Percentiles rank a stretch among this genome's conserved stretches.
Conservation (phyloP, 148 eudicot genomes). For the Tetragonia tetragonoides region DNA sequence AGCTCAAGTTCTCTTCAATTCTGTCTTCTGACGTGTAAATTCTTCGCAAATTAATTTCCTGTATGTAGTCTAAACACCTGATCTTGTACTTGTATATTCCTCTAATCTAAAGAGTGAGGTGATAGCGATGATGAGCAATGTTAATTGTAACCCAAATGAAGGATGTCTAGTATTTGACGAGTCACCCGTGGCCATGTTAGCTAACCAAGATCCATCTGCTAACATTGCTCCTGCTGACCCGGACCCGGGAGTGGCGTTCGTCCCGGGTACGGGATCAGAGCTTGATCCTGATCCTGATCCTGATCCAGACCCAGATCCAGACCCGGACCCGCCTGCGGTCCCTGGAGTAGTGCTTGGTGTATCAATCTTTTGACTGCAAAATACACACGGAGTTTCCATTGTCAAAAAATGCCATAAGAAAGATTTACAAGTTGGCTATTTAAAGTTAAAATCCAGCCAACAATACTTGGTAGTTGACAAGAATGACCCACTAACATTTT, state of each 20-base stretch:
- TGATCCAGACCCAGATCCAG: conserved; percentile 13
- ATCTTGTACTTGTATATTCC: not conserved
- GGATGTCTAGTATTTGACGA: conserved; percentile 36
- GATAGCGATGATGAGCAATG: conserved; percentile 19
- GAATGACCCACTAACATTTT: too few relatives aligned
- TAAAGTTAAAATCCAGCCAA: too few relatives aligned
- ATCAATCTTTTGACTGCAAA: too few relatives aligned
- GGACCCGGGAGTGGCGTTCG: conserved; percentile 29
- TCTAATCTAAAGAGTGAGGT: conserved; percentile 16
- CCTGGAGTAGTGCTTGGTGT: too few relatives aligned
- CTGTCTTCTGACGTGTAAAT: not conserved
- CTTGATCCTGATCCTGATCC: conserved; percentile 28
- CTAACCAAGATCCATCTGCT: conserved; percentile 66
- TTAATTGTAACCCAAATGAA: conserved; percentile 22
- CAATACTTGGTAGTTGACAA: too few relatives aligned
- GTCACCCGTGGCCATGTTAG: conserved; percentile 55
- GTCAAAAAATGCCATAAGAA: too few relatives aligned
- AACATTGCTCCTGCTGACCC: conserved; percentile 32
- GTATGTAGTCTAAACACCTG: not conserved
- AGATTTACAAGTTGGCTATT: too few relatives aligned
- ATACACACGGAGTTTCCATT: too few relatives aligned
- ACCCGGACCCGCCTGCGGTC: not conserved
- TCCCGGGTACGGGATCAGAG: conserved; percentile 10
- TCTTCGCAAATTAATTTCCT: not conserved
- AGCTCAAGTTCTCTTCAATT: too few relatives aligned